phyloP scores from a whole-genome alignment of 257 asterid species.

The Solanum virginianum region DNA sequence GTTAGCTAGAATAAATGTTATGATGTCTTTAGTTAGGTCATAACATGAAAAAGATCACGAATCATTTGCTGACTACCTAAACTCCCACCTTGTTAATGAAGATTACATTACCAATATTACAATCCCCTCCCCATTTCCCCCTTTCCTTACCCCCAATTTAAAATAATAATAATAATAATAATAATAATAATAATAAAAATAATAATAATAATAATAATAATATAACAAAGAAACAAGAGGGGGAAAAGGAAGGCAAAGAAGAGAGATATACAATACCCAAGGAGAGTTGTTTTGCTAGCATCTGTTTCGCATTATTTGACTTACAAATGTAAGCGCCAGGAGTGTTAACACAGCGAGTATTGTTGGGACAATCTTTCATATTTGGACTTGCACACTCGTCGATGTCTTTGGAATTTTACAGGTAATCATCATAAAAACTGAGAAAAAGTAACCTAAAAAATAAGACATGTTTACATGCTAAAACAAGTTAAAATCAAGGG shows the following conservation, averaged over 20 bases:
- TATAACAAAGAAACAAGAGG: neutral
- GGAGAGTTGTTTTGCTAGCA: neutral
- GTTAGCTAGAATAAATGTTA: too few relatives aligned
- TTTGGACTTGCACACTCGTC: neutral
- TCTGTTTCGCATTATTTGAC: neutral
- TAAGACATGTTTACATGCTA: neutral
- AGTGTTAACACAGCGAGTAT: neutral
- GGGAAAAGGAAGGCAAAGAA: neutral
- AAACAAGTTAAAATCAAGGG: neutral
- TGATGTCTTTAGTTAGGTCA: too few relatives aligned
- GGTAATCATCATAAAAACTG: neutral
- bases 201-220: too few relatives aligned
- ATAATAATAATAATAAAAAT: too few relatives aligned
- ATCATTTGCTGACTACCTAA: too few relatives aligned
- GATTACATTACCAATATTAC: too few relatives aligned
- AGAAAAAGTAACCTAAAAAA: neutral
- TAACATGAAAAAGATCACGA: too few relatives aligned
- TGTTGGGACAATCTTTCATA: neutral
- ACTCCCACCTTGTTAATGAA: too few relatives aligned
- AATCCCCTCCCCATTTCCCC: too few relatives aligned
- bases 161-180: too few relatives aligned
- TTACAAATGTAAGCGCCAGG: neutral
- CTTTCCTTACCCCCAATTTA: too few relatives aligned
- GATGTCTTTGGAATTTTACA: neutral
- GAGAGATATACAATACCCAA: neutral